Evolutionary conservation across 164 flowering plant species (phyloP).

Genomic region (Platanus orientalis): DNA sequence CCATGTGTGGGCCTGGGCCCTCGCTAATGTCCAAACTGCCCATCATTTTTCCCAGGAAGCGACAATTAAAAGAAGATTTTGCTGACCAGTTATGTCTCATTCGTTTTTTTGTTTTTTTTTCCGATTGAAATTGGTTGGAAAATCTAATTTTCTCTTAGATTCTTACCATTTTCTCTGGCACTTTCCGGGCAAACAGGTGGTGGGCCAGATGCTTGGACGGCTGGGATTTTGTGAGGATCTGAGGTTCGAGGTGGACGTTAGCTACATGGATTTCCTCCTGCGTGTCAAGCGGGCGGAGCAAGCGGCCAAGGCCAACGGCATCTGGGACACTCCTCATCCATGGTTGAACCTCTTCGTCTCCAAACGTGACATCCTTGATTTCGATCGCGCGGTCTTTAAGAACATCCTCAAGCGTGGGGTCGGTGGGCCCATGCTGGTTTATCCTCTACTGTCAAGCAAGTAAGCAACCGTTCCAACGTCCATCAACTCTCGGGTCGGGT

Average conservation of each 20-base stretch:
- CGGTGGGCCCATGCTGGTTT: conserved; percentile 86
- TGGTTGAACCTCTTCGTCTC: conserved; percentile 84
- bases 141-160: too few relatives aligned
- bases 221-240: conserved; percentile 36
- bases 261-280: conserved; percentile 57
- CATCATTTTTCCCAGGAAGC: neutral
- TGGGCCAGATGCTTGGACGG: conserved; percentile 36
- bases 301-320: conserved; percentile 51
- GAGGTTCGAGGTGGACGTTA: conserved; percentile 49
- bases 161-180: too few relatives aligned
- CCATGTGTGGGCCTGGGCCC: conserved; percentile 26
- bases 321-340: conserved; percentile 87
- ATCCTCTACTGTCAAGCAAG: conserved; percentile 73
- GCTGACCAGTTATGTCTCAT: neutral
- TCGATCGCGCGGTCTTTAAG: conserved; percentile 64
- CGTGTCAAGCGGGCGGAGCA: conserved; percentile 62
- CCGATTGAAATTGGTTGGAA: too few relatives aligned
- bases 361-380: conserved; percentile 45
- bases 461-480: too few relatives aligned
- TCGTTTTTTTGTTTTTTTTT: neutral
- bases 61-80: too few relatives aligned
- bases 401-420: conserved; percentile 53
- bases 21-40: neutral
- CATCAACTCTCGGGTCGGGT: too few relatives aligned
- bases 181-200: conserved; percentile 37